Evolutionary conservation across 345 rosid genomes (phyloP).

Genomic region (Corchorus olitorius): DNA sequence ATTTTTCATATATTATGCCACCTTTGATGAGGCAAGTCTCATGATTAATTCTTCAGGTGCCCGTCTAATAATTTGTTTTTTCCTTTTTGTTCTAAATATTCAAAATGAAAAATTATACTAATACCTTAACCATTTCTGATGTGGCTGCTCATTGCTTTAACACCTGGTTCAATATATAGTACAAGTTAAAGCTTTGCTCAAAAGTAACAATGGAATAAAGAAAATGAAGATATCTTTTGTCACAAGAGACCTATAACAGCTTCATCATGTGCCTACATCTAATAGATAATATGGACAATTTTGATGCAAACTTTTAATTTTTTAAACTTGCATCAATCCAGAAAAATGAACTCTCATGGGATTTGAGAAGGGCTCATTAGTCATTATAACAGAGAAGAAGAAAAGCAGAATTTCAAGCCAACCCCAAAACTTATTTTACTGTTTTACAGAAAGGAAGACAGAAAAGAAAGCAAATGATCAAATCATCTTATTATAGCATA

Average conservation of each 20-base stretch:
- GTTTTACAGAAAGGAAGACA: no score
- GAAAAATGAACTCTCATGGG: background rate
- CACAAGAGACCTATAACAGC: constrained; percentile 6
- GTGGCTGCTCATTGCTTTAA: background rate
- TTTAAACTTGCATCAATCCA: background rate
- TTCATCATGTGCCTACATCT: background rate
- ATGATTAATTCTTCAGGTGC: constrained; percentile 32
- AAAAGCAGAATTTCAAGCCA: background rate
- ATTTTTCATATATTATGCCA: constrained; percentile 1
- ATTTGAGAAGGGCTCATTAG: background rate
- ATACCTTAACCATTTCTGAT: background rate
- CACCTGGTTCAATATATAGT: background rate
- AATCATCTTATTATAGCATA: constrained; percentile 16
- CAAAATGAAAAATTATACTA: background rate
- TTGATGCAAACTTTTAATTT: background rate
- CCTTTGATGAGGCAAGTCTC: constrained; percentile 31
- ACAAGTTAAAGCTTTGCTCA: background rate
- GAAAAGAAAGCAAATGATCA: background rate
- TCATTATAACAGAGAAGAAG: background rate
- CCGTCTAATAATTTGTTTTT: constrained; percentile 24
- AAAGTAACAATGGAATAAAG: background rate
- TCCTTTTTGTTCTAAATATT: background rate
- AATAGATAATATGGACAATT: background rate
- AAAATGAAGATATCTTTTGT: background rate
- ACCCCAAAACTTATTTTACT: background rate